phyloP scores from a whole-genome alignment of 441 rosid species.

The Pelargonium fulgidum region DNA sequence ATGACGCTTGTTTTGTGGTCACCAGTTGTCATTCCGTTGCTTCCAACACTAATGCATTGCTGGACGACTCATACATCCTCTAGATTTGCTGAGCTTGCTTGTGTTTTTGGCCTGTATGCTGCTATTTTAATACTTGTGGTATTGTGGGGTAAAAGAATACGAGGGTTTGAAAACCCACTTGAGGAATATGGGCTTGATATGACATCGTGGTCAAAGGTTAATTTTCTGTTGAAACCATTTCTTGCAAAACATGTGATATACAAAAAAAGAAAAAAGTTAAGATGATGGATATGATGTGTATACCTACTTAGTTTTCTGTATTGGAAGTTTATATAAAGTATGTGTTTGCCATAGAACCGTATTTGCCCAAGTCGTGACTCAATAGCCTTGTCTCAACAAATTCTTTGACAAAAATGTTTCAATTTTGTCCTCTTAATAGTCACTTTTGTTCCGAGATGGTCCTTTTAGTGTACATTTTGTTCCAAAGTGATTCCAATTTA shows the following conservation, averaged over 20 bases:
- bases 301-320: too few relatives aligned
- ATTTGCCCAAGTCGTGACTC: too few relatives aligned
- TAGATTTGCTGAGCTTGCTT: slow-evolving; percentile 59
- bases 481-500: too few relatives aligned
- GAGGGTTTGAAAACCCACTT: slow-evolving; percentile 69
- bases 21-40: slow-evolving; percentile 71
- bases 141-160: slow-evolving; percentile 83
- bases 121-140: slow-evolving; percentile 69
- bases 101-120: slow-evolving; percentile 67
- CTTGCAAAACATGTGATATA: not conserved
- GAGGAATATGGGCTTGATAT: slow-evolving; percentile 78
- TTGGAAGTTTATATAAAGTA: too few relatives aligned
- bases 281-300: not conserved
- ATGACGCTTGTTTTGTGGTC: slow-evolving; percentile 94
- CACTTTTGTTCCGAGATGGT: too few relatives aligned
- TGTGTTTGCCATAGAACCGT: too few relatives aligned
- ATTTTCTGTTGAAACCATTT: slow-evolving; percentile 16
- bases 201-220: slow-evolving; percentile 47
- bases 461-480: too few relatives aligned
- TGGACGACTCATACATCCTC: slow-evolving; percentile 68
- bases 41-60: slow-evolving; percentile 79
- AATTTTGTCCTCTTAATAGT: too few relatives aligned
- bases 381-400: too few relatives aligned
- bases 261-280: too few relatives aligned
- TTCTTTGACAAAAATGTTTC: too few relatives aligned